Evolutionary conservation across 148 eudicot genomes (phyloP), one percentile per base, ranked within the genome.

Genomic region (Camellia granthamiana): DNA sequence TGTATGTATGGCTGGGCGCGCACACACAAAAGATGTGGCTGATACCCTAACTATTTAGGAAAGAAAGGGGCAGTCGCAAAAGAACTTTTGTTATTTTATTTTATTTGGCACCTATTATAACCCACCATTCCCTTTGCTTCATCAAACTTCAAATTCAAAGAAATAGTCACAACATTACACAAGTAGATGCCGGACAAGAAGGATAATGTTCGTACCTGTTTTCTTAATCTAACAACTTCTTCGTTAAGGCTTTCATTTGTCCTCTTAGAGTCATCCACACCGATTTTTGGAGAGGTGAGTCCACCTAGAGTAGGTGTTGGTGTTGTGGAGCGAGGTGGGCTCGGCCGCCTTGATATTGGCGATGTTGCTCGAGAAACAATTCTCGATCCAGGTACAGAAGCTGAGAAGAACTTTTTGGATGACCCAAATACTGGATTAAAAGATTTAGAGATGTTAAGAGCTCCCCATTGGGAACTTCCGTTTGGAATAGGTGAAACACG

Each of bases 351-450:
- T 19, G 96, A 93, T 78, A 92, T 86, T 51, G 98, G 98, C 21
- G 98, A 95, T 80, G 98, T 95, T 55, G 98, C 98, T 74, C 98
- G 93, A 78, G 99, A 95, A 83, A 87, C 97, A 78, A 95, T 92
- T 90, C 99, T 93, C 14, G 99, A 95, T 77, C 99, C 99, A 80
- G 99, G 99, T 80, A 95, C 99, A 30, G 99, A 95, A 81, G 99
- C 99, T 58, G 99, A 95, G 85, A 93, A 95, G 84, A 88, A 91
- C 83, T 95, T 95, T 84, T 93, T 93, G 11, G 99, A 95, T 63
- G 99, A 92, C 73, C 95, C 99, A 85, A 92, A 96, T 49, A 91
- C 87, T 10, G 98, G 97, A 86, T 96, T 96, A 77, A 88, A 91
- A 77, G 99, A 91, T 86, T 86, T 95, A 52, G 99, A 87, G 77